These are phyloP conservation scores for Annulohypoxylon truncatum DNA, from an alignment of 2,329 filamentous ascomycete species.

Conservation along the genomic window DNA sequence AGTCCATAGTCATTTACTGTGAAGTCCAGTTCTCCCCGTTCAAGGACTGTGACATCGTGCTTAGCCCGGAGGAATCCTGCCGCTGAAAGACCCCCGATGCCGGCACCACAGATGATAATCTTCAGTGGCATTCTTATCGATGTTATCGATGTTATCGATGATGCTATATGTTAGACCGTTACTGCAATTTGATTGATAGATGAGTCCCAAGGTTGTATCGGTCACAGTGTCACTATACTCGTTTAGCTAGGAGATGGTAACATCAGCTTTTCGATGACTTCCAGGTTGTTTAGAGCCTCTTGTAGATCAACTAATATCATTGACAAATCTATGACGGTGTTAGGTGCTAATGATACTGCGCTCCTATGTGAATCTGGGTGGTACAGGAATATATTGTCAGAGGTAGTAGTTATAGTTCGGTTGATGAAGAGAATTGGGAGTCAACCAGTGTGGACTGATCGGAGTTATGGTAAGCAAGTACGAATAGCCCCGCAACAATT, in stretches of 20 bases:
- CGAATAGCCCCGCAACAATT: background rate
- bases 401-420: background rate
- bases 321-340: background rate
- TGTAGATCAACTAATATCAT: background rate
- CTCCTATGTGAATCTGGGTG: background rate
- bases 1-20: constrained; percentile 40
- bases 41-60: constrained; percentile 43
- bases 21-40: constrained; percentile 39
- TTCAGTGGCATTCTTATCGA: constrained; percentile 35
- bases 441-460: too few relatives aligned
- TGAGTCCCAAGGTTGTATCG: background rate
- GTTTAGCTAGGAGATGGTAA: background rate
- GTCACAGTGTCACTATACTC: background rate
- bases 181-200: background rate
- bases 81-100: constrained; percentile 43
- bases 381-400: background rate
- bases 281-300: background rate
- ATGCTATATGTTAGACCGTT: background rate
- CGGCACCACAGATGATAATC: constrained; percentile 41
- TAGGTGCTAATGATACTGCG: background rate
- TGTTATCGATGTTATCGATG: too few relatives aligned
- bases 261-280: background rate
- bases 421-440: background rate
- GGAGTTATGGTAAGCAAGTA: background rate
- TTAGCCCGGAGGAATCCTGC: constrained; percentile 43